Conservation (phyloP, 306 rosid genomes). For the Casuarina equisetifolia region DNA sequence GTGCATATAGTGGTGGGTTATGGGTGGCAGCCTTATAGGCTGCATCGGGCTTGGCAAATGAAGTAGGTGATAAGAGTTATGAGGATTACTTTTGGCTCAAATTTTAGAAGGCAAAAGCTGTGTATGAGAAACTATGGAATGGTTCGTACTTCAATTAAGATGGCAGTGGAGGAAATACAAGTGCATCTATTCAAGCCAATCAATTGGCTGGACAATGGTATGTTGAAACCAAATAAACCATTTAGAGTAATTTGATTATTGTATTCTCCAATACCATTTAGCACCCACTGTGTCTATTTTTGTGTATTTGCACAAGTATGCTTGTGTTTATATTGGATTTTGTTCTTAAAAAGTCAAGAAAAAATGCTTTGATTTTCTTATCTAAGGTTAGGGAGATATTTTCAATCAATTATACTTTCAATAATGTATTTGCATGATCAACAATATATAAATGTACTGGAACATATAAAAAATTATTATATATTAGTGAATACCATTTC, state of each 20-base stretch:
- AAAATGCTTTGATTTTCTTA: too few species aligned
- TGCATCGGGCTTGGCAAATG: conserved; percentile 77
- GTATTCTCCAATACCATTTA: not conserved
- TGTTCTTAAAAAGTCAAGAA: too few species aligned
- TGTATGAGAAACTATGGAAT: conserved; percentile 84
- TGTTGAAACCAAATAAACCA: conserved; percentile 16
- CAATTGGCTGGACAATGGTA: conserved; percentile 68
- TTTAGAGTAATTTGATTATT: not conserved
- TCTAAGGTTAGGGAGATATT: too few species aligned
- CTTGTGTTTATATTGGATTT: too few species aligned
- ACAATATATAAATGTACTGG: too few species aligned
- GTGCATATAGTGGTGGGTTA: conserved; percentile 94
- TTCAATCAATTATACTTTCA: too few species aligned
- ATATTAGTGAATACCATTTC: too few species aligned
- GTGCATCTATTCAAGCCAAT: conserved; percentile 64
- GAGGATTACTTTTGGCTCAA: conserved; percentile 75
- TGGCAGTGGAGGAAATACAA: conserved; percentile 59
- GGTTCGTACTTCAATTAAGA: conserved; percentile 94
- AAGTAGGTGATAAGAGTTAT: conserved; percentile 73
- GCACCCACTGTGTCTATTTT: not conserved
- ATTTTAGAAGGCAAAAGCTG: conserved; percentile 75
- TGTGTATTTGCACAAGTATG: too few species aligned
- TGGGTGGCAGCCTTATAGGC: conserved; percentile 98
- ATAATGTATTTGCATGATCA: too few species aligned
- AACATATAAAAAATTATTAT: too few species aligned